Evolutionary conservation across 129 eudicot species (phyloP).

Genomic region (Silybum marianum): DNA sequence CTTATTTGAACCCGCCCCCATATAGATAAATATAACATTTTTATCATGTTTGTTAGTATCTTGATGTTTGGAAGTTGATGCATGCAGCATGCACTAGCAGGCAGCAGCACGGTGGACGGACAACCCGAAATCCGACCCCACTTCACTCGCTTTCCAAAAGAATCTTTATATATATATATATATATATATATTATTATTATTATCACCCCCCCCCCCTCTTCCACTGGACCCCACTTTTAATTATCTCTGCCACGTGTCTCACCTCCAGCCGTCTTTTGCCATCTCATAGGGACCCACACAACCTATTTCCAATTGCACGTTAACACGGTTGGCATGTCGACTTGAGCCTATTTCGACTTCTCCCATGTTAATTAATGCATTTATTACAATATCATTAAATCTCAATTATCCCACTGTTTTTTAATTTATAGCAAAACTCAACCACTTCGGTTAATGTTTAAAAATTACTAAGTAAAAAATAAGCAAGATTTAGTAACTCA

Average conservation of each 20-base stretch:
- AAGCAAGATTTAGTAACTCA: neutral
- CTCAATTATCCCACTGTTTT: neutral
- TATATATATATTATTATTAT: too few species aligned
- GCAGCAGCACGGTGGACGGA: neutral
- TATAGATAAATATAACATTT: too few species aligned
- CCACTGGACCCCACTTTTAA: neutral
- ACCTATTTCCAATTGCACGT: constrained; percentile 1
- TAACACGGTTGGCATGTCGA: neutral
- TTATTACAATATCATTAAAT: neutral
- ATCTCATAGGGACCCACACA: neutral
- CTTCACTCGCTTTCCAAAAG: neutral
- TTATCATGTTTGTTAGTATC: neutral
- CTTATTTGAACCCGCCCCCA: too few species aligned
- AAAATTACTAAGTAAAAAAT: too few species aligned
- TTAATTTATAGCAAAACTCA: neutral
- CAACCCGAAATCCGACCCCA: constrained; percentile 1
- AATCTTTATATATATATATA: neutral
- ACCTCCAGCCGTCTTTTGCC: neutral
- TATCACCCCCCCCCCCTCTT: neutral
- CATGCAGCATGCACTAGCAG: neutral
- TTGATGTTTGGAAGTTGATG: neutral
- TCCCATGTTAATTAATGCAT: neutral
- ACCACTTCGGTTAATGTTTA: neutral
- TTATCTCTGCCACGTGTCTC: neutral
- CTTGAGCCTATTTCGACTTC: neutral